These are phyloP conservation scores for Cucumis sativus DNA, from an alignment of 306 rosid species.

Conservation along the genomic window DNA sequence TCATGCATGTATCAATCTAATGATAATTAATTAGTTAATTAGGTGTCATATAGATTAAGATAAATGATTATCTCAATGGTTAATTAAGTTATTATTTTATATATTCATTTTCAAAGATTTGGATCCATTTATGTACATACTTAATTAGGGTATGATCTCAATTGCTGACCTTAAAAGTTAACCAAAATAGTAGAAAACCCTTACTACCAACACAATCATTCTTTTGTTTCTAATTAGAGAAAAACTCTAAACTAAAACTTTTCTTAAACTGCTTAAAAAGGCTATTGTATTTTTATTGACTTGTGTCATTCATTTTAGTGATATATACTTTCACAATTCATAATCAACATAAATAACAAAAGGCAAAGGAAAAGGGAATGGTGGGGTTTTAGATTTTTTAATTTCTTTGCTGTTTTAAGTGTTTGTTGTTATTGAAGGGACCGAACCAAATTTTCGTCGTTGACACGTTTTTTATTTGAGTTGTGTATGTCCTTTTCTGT, in stretches of 20 bases:
- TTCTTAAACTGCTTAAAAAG: not conserved
- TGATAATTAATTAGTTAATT: not conserved
- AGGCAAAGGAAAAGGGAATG: too few species aligned
- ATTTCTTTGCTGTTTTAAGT: too few species aligned
- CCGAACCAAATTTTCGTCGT: too few species aligned
- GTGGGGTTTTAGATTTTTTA: too few species aligned
- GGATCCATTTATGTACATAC: not conserved
- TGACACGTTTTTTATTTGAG: too few species aligned
- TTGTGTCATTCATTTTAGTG: too few species aligned
- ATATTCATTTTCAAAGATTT: not conserved
- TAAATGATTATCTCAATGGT: not conserved
- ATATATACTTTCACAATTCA: not conserved
- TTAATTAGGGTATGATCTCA: not conserved
- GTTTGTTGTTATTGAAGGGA: too few species aligned
- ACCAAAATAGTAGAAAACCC: not conserved
- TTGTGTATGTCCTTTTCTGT: too few species aligned
- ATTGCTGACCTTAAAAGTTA: not conserved
- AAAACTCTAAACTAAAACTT: not conserved
- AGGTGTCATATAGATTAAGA: not conserved
- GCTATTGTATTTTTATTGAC: too few species aligned
- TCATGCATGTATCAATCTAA: not conserved
- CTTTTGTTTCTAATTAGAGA: not conserved
- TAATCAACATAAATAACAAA: not conserved
- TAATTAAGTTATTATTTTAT: not conserved
- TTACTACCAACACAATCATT: not conserved